Evolutionary conservation across 1,139 yeast species (phyloP).

Genomic region (Pichia sp.): DNA sequence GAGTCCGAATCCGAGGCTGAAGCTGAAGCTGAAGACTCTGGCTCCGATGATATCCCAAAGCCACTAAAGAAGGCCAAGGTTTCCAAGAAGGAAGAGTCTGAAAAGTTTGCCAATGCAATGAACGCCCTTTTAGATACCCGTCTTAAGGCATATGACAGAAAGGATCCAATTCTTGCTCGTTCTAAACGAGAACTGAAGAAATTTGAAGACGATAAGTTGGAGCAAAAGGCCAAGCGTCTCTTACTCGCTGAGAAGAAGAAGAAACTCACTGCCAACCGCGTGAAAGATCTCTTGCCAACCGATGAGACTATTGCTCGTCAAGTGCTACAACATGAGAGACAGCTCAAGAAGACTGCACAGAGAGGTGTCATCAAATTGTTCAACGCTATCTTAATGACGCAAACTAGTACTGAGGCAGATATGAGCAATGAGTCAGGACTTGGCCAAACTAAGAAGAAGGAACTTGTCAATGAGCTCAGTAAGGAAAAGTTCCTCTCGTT

Average conservation of each 20-base stretch:
- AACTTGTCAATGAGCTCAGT: slow-evolving; percentile 71
- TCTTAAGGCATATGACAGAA: slow-evolving; percentile 80
- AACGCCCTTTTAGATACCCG: slow-evolving; percentile 78
- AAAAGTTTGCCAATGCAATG: slow-evolving; percentile 61
- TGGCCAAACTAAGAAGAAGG: slow-evolving; percentile 39
- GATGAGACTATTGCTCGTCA: slow-evolving; percentile 43
- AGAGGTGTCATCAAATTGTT: slow-evolving; percentile 89
- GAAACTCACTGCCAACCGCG: slow-evolving; percentile 59
- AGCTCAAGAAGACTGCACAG: slow-evolving; percentile 78
- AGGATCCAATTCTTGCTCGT: slow-evolving; percentile 85
- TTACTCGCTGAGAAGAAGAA: slow-evolving; percentile 66
- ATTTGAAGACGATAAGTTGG: slow-evolving; percentile 74
- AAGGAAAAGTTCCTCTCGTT: slow-evolving; percentile 86
- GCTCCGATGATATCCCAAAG: slow-evolving; percentile 17
- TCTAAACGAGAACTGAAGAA: slow-evolving; percentile 62
- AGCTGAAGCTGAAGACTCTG: slow-evolving; percentile 12
- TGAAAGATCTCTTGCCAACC: slow-evolving; percentile 58
- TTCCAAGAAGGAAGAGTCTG: slow-evolving; percentile 49
- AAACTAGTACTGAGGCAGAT: slow-evolving; percentile 42
- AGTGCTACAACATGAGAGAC: slow-evolving; percentile 61
- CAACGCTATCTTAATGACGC: slow-evolving; percentile 85
- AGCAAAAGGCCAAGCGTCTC: slow-evolving; percentile 72
- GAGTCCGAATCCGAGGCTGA: slow-evolving; percentile 12
- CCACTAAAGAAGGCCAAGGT: slow-evolving; percentile 46
- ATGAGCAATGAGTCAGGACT: slow-evolving; percentile 24